Percentiles rank a stretch among this genome's conserved stretches.
phyloP scores from a whole-genome alignment of 169 alveolate genomes.

The Cryptosporidium felis region DNA sequence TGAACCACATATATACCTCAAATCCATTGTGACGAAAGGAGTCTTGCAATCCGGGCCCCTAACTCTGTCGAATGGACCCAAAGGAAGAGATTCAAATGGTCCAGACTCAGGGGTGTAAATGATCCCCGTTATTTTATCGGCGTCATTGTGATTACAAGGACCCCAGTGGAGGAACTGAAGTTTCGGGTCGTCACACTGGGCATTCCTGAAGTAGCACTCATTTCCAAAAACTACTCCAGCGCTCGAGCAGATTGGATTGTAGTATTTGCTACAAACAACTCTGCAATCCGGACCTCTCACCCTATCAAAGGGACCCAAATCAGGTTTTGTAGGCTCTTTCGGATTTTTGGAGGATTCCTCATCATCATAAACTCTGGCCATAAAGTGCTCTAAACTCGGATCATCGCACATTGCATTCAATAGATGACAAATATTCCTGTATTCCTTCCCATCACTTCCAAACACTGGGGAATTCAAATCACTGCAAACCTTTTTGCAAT shows the following conservation, averaged over 20 bases:
- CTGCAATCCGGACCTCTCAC: constrained; percentile 37
- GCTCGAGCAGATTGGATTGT: constrained; percentile 41
- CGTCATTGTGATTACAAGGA: background rate
- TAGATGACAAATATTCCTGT: constrained; percentile 31
- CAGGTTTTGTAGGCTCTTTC: background rate
- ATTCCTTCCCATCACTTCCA: constrained; percentile 50
- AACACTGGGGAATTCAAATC: constrained; percentile 27
- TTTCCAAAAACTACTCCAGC: constrained; percentile 1
- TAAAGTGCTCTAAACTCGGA: background rate
- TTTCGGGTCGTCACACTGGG: constrained; percentile 20
- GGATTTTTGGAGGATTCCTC: background rate
- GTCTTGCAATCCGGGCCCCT: constrained; percentile 25
- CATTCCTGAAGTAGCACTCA: constrained; percentile 43
- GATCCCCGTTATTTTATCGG: constrained; percentile 11
- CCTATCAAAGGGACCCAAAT: constrained; percentile 53
- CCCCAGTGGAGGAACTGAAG: constrained; percentile 48
- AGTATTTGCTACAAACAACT: constrained; percentile 3
- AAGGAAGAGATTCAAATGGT: constrained; percentile 41
- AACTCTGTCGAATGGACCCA: constrained; percentile 27
- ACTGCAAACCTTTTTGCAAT: constrained; percentile 18
- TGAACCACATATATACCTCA: constrained; percentile 9
- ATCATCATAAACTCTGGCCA: constrained; percentile 4
- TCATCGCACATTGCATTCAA: constrained; percentile 64
- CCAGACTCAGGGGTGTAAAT: constrained; percentile 16
- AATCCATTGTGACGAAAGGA: constrained; percentile 1